phyloP scores from a whole-genome alignment of 208 protist species.

The Crithidia brevicula region DNA sequence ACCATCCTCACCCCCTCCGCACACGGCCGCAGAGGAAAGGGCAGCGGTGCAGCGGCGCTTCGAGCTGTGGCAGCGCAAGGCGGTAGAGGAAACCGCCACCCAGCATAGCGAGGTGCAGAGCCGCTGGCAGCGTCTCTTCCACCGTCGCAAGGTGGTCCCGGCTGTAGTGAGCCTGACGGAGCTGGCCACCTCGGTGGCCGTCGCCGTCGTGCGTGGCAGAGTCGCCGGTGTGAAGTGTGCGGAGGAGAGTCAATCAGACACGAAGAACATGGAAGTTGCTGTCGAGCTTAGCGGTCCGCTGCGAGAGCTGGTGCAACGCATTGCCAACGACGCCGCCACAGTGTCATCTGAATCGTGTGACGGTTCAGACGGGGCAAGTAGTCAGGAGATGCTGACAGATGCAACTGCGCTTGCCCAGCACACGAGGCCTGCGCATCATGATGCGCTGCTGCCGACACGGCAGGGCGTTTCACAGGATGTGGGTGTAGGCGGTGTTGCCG shows the following conservation, averaged over 20 bases:
- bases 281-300: not conserved
- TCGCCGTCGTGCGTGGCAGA: slow-evolving; percentile 30
- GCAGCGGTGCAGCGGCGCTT: not conserved
- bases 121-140: slow-evolving; percentile 71
- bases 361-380: too few species aligned
- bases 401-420: too few species aligned
- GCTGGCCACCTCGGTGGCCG: slow-evolving; percentile 39
- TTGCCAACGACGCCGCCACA: not conserved
- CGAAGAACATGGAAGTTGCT: too few species aligned
- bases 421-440: too few species aligned
- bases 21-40: not conserved
- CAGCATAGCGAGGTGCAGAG: slow-evolving; percentile 48
- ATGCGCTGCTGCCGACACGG: too few species aligned
- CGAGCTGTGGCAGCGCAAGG: slow-evolving; percentile 15
- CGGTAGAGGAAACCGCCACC: slow-evolving; percentile 8
- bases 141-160: slow-evolving; percentile 65
- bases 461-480: too few species aligned
- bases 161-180: slow-evolving; percentile 44
- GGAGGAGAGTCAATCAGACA: too few species aligned
- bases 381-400: too few species aligned
- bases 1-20: not conserved
- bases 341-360: not conserved
- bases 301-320: not conserved
- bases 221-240: slow-evolving; percentile 9
- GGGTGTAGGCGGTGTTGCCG: not conserved